Evolutionary conservation across 2,329 filamentous ascomycete species (phyloP), one percentile per base, ranked within the genome.

Genomic region (Aspergillus latus): DNA sequence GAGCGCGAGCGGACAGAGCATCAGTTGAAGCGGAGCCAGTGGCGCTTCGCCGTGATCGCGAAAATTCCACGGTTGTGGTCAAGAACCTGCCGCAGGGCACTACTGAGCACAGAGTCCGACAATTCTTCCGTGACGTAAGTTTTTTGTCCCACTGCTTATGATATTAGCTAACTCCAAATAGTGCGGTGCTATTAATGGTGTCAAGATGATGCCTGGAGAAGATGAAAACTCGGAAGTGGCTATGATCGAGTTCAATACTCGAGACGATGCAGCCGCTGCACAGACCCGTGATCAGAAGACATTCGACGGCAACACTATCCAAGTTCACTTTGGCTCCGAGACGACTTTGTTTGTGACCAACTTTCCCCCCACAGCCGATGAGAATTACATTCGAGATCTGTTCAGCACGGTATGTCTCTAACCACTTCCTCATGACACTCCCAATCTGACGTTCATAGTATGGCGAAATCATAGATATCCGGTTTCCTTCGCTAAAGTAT

Each of bases 261-360:
- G 84, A 4, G 89, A 96, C 54, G 92, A 97, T 63, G 91, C 90
- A 6, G 80, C 87, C 50, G 88, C 89, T 21, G 93, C 94, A 4
- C 80, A 92, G 61, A 87, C 92, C 11, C 86, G 90, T 59, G 87
- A 96, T 67, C 86, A 87, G 51, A 96, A 95, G 70, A 85, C 84
- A 54, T 86, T 96, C 64, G 85, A 87, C 50, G 86, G 88, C 26
- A 82, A 84, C 36, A 83, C 86, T 60, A 88, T 99, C 48, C 80
- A 82, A 36, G 90, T 99, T 21, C 81, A 84, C 54, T 80, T 90
- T 45, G 92, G 89, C 30, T 85, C 87, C 39, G 87, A 88, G 51
- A 84, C 92, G 55, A 97, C 92, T 1, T 77, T 99, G 4, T 99
- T 89, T 68, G 85, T 97, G 34, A 88, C 92, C 43, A 99, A 99